phyloP scores from a whole-genome alignment of 2,329 filamentous ascomycete species.

The Penicillium paneum region DNA sequence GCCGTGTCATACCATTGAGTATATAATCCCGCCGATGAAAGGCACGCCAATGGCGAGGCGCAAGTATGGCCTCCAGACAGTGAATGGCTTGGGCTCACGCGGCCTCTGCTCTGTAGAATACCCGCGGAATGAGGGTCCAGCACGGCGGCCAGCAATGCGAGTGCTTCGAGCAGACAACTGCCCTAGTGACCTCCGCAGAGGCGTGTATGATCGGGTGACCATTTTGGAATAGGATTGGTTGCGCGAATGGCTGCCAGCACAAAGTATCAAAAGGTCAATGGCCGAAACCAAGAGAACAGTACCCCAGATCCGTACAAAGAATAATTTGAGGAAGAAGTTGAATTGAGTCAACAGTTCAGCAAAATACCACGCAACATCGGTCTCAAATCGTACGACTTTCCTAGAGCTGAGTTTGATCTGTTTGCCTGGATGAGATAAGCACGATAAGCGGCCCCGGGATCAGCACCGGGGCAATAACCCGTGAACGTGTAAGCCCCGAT shows the following conservation, averaged over 20 bases:
- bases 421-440: constrained; percentile 21
- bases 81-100: constrained; percentile 28
- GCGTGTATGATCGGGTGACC: constrained; percentile 33
- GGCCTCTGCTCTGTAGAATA: constrained; percentile 27
- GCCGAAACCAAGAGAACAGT: background rate
- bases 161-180: constrained; percentile 24
- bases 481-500: background rate
- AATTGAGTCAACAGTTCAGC: background rate
- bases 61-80: constrained; percentile 47
- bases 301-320: background rate
- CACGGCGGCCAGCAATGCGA: constrained; percentile 19
- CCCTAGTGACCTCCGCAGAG: constrained; percentile 34
- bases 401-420: constrained; percentile 12
- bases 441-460: constrained; percentile 2
- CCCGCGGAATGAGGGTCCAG: constrained; percentile 23
- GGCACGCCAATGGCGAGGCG: constrained; percentile 50
- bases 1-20: constrained; percentile 49
- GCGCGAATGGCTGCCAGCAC: background rate
- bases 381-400: constrained; percentile 15
- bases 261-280: background rate
- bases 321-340: background rate
- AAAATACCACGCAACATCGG: constrained; percentile 2
- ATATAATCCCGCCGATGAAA: constrained; percentile 49
- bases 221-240: constrained; percentile 22
- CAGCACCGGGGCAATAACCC: background rate